A percentile compares a stretch with the other conserved stretches of the same genome.
Conservation (phyloP, 2,329 filamentous ascomycete genomes). For the Byssochlamys sp. region DNA sequence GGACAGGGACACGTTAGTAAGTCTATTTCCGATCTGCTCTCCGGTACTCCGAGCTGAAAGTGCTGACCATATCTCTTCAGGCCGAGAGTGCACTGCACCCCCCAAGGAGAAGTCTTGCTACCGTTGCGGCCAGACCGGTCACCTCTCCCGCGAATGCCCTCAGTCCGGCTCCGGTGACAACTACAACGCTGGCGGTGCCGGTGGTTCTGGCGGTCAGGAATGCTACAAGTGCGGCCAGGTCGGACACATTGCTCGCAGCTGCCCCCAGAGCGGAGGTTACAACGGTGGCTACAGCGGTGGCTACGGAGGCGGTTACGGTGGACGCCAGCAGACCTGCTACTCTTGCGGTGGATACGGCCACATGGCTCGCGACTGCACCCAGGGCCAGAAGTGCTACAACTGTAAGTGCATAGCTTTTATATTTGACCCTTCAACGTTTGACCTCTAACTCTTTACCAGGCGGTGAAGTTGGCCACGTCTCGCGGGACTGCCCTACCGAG, state of each 20-base stretch:
- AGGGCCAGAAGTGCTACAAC: slow-evolving; percentile 99
- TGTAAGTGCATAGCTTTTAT: slow-evolving; percentile 45
- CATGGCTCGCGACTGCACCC: slow-evolving; percentile 96
- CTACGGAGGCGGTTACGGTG: slow-evolving; percentile 40
- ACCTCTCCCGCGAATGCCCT: slow-evolving; percentile 75
- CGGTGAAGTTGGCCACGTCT: slow-evolving; percentile 84
- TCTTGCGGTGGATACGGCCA: slow-evolving; percentile 94
- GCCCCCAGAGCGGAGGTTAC: slow-evolving; percentile 42
- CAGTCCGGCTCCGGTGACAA: slow-evolving; percentile 37
- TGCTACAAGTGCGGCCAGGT: slow-evolving; percentile 98
- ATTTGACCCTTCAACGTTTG: background rate
- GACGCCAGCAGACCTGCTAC: slow-evolving; percentile 80
- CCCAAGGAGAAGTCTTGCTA: slow-evolving; percentile 72
- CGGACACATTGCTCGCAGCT: slow-evolving; percentile 79
- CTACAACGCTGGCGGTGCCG: slow-evolving; percentile 38
- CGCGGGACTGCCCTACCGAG: slow-evolving; percentile 90
- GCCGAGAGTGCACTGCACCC: slow-evolving; percentile 82
- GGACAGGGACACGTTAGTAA: slow-evolving; percentile 68
- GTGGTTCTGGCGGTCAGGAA: slow-evolving; percentile 51
- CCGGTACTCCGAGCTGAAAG: slow-evolving; percentile 2
- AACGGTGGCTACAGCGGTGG: slow-evolving; percentile 40
- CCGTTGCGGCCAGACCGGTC: slow-evolving; percentile 62
- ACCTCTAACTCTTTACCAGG: slow-evolving; percentile 31
- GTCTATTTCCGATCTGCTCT: slow-evolving; percentile 22
- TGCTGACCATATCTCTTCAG: slow-evolving; percentile 32